Base-by-base conservation (phyloP, 2,329 filamentous ascomycete genomes). In the Grosmannia huntii region DNA sequence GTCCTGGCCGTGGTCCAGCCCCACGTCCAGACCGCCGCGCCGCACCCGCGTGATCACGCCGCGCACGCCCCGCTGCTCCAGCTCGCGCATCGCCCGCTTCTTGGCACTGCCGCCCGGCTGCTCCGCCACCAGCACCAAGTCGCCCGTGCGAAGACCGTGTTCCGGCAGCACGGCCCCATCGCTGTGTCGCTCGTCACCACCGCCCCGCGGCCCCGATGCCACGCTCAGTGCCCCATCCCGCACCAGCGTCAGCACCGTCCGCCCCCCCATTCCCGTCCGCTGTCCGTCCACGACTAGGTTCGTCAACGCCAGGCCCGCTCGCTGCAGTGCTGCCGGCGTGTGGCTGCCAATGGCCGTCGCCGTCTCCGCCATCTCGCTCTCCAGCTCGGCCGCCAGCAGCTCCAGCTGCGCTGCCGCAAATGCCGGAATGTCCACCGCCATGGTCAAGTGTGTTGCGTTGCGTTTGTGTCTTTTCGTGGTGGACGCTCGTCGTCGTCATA, bases 231-330 rank as follows among this genome's bases (percentile, higher is more conserved):
- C 92, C 0, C 83, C 75, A 19, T 74, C 73, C 1, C 73, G 70
- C 1, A 74, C 75, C 6, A 99, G 82, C 69, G 96, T 91, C 4
- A 96, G 75, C 1, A 99, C 86, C 0, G 89, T 90, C 63, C 90
- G 88, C n/a, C 94, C 94, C 19, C 91, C 94, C 44, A 96, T 77
- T 0, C 94, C 94, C 0, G 94, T 99, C 33, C 91, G 85, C 68
- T 88, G 87, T 21, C 87, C 85, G 12, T 80, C 76, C 38, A 95
- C 75, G 36, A 81, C 74, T 10, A 97, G 81, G 70, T 91, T 92
- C 19, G 84, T 82, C 65, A 94, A 76, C 36, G 89, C 89, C 48
- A 90, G 78, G n/a, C 89, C 89, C 6, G 87, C 87, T 60, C 86
- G 83, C 67, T 89, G 82, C 14, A 95, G 82, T 1, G 81, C 76